A percentile compares a stretch with the other conserved stretches of the same genome.
phyloP scores from a whole-genome alignment of 129 eudicot species.

The Flaveria trinervia region DNA sequence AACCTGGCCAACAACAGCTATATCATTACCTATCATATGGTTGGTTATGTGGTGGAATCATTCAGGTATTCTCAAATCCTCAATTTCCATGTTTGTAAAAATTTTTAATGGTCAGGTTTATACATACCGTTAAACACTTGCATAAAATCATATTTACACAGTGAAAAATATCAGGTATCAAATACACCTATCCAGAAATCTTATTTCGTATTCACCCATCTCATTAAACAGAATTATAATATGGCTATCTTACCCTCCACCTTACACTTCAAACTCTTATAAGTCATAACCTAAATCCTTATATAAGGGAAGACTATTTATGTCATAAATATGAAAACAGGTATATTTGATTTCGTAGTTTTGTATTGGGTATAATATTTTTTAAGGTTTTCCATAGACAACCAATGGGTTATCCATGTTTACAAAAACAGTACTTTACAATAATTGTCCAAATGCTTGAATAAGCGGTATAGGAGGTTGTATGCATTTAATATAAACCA shows the following conservation, averaged over 20 bases:
- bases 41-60: conserved; percentile 91
- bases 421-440: not conserved
- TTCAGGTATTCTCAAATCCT: conserved; percentile 56
- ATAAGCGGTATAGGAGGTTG: no score
- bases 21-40: conserved; percentile 91
- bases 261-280: not conserved
- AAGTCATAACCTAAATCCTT: not conserved
- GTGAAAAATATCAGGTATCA: no score
- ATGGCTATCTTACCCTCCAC: not conserved
- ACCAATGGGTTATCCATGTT: not conserved
- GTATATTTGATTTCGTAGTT: not conserved
- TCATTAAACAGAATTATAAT: not conserved
- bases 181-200: not conserved
- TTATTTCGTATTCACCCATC: not conserved
- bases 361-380: not conserved
- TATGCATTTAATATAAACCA: not conserved
- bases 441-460: not conserved
- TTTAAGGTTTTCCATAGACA: not conserved
- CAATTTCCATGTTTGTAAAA: not conserved
- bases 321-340: not conserved
- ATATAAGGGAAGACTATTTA: not conserved
- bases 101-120: not conserved
- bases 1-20: conserved; percentile 74
- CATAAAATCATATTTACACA: no score
- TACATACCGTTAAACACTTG: no score